phyloP scores from a whole-genome alignment of 345 rosid genomes.

The Citrus sinensis region DVS_A1.0 CM039164.1:27255001-27255500 shows the following conservation, averaged over 20 bases:
- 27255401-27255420: not conserved
- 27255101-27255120: constrained; percentile 5
- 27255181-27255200: constrained; percentile 75
- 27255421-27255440: not conserved
- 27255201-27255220: constrained; percentile 84
- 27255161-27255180: constrained; percentile 68
- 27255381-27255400: not conserved
- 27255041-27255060: not conserved
- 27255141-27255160: constrained; percentile 55
- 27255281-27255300: constrained; percentile 48
- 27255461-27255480: not conserved
- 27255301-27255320: constrained; percentile 7
- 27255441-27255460: not conserved
- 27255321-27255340: not conserved
- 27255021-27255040: not conserved
- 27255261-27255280: constrained; percentile 77
- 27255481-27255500: not conserved
- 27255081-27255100: not conserved
- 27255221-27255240: constrained; percentile 69
- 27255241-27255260: constrained; percentile 79
- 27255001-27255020: not conserved
- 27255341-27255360: not conserved
- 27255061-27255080: not conserved
- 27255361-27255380: not conserved
- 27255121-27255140: not conserved